Evolutionary conservation across 352 stramenopile genomes (phyloP).

Genomic region (Discostella stelligera): DNA sequence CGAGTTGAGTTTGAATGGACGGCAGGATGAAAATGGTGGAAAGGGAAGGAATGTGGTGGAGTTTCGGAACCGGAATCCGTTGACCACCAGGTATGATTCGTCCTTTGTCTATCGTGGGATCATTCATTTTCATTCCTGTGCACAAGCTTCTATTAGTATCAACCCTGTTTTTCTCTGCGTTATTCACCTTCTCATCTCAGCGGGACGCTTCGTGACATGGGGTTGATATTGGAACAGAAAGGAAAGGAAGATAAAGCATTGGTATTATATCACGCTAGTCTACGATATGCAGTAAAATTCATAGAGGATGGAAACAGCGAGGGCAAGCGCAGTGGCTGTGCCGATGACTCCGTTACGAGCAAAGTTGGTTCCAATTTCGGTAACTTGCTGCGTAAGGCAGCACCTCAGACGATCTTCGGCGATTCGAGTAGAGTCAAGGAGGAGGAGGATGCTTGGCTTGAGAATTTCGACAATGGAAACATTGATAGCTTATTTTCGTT

Average conservation of each 20-base stretch:
- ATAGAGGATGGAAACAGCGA: not conserved
- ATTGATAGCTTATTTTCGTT: conserved; percentile 47
- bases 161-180: too few species aligned
- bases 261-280: conserved; percentile 78
- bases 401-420: not conserved
- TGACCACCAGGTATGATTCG: conserved; percentile 27
- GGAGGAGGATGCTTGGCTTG: conserved; percentile 12
- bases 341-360: not conserved
- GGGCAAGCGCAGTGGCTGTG: not conserved
- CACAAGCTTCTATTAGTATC: not conserved
- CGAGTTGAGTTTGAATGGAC: conserved; percentile 64
- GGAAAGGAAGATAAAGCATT: conserved; percentile 69
- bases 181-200: conserved; percentile 2
- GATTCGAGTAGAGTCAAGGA: not conserved
- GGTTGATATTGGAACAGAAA: conserved; percentile 72
- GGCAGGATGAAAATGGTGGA: conserved; percentile 32
- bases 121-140: not conserved
- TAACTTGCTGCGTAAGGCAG: not conserved
- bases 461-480: conserved; percentile 20
- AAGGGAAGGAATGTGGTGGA: conserved; percentile 11
- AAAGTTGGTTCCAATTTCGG: conserved; percentile 2
- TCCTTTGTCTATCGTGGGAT: not conserved
- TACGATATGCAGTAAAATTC: conserved; percentile 64
- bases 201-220: conserved; percentile 80
- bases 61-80: conserved; percentile 35